Conservation (phyloP, 495 filamentous ascomycete genomes). For the Lasiosphaeria hispida region DNA sequence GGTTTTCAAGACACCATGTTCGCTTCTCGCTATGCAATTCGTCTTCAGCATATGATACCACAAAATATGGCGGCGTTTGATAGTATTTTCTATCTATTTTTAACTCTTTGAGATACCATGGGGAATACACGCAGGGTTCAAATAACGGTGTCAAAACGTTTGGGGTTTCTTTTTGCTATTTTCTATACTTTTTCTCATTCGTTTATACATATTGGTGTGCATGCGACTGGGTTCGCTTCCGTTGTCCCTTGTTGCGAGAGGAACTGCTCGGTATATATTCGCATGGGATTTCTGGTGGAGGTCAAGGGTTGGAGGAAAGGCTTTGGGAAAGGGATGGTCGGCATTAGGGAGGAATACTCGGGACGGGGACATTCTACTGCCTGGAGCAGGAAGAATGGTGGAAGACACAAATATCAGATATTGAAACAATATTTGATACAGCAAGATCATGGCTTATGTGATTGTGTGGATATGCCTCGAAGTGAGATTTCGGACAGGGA, state of each 20-base stretch:
- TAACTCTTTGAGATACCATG: not conserved
- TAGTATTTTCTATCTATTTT: not conserved
- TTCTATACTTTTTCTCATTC: not conserved
- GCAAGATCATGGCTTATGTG: not conserved
- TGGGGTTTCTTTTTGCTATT: not conserved
- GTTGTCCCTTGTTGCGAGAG: too few species aligned
- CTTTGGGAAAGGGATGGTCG: too few species aligned
- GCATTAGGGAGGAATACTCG: not conserved
- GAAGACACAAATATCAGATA: not conserved
- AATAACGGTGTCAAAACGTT: not conserved
- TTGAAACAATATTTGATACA: not conserved
- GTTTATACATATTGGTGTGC: conserved; percentile 4
- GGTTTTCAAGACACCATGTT: not conserved
- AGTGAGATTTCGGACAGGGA: too few species aligned
- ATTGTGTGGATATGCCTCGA: too few species aligned
- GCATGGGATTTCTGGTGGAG: not conserved
- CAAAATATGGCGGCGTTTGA: not conserved
- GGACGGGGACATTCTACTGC: not conserved
- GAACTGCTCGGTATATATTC: not conserved
- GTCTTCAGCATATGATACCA: not conserved
- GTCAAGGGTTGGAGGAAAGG: not conserved
- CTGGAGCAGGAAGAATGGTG: conserved; percentile 1
- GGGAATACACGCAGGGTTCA: conserved; percentile 22
- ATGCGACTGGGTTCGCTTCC: conserved; percentile 6
- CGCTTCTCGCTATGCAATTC: not conserved